Base-by-base conservation (phyloP, 1,284 basidiomycete genomes). In the Melanopsichium pennsylvanicum region DNA sequence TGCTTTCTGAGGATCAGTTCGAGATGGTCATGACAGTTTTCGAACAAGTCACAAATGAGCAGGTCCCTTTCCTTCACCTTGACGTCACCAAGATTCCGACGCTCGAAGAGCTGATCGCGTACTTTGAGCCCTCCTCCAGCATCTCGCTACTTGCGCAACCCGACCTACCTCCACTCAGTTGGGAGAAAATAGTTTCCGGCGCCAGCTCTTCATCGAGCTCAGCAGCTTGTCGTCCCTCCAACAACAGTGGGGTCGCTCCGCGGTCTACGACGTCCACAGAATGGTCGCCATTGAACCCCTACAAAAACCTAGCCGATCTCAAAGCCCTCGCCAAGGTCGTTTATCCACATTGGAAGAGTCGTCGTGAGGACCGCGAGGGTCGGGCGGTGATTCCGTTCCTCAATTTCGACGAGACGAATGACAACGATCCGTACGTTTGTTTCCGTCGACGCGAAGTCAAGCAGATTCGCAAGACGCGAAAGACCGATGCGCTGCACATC, bases 371-470 rank as follows among this genome's bases (percentile, higher is more conserved):
- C 11, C 64, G 74, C 10, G 71, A 74, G 35, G 79, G 79, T 15
- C 73, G 70, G 29, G 16, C 66, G 6, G 70, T 80, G 13, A 63
- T 59, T 3, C 76, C 79, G 0, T 39, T 25, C n/a, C 70, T 80
- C 55, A 80, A 79, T 61, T 79, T 87, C 68, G 93, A 98, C 81
- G 95, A 97, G 83, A 87, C 90, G 31, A 95, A 97, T 82, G 88
- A 90, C 46, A 93, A 92, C 59, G 93, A 97, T 78, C 96, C 96
- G 0, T 98, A 97, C 71, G 92, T 97, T 44, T 99, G 96, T 83
- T 98, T 99, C 86, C 89, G 96, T 34, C 87, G 95, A 49, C 89
- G 94, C 57, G 95, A 98, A 79, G 90, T 91, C 81, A 97, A 97
- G 81, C 89, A 91, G 12, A 87, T 93, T 21, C 89, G 95, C 58